Evolutionary conservation across 1,284 basidiomycete species (phyloP), one percentile per base, ranked within the genome.

Genomic region (Ceratobasidium sp.): DNA sequence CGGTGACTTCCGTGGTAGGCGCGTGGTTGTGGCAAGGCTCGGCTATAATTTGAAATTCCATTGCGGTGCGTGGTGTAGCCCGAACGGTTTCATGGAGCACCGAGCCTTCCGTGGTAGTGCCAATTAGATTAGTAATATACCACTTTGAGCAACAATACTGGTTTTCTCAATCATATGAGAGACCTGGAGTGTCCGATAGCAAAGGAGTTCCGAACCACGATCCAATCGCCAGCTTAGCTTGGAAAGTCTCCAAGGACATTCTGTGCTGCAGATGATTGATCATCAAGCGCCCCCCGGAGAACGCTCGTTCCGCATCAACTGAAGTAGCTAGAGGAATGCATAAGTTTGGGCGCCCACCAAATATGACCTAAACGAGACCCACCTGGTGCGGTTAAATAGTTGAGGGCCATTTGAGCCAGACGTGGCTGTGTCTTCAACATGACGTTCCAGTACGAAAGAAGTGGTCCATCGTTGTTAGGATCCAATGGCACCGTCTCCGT

Each of bases 101-200:
- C n/a, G n/a, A n/a, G n/a, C n/a, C n/a, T n/a, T n/a, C n/a, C n/a
- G n/a, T n/a, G n/a, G n/a, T n/a, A n/a, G n/a, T n/a, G n/a, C n/a
- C n/a, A n/a, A n/a, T n/a, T n/a, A n/a, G n/a, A n/a, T n/a, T n/a
- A n/a, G n/a, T n/a, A n/a, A n/a, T n/a, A n/a, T n/a, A n/a, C n/a
- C n/a, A n/a, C n/a, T n/a, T n/a, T n/a, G n/a, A n/a, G n/a, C n/a
- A n/a, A n/a, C n/a, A n/a, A n/a, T n/a, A n/a, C n/a, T n/a, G n/a
- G n/a, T n/a, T n/a, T n/a, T n/a, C 58, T 61, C 37, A n/a, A 61
- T 39, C 14, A 61, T 61, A n/a, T n/a, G n/a, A 34, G 58, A 31
- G 11, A 61, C 58, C 37, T 6, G 13, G 22, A 31, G 39, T n/a
- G 39, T 34, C 14, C 14, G 58, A 34, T n/a, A 61, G 31, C n/a